Evolutionary conservation across 192 early-diverging fungal genomes (phyloP), one percentile per base, ranked within the genome.

Genomic region (Paraglomus brasilianum): DNA sequence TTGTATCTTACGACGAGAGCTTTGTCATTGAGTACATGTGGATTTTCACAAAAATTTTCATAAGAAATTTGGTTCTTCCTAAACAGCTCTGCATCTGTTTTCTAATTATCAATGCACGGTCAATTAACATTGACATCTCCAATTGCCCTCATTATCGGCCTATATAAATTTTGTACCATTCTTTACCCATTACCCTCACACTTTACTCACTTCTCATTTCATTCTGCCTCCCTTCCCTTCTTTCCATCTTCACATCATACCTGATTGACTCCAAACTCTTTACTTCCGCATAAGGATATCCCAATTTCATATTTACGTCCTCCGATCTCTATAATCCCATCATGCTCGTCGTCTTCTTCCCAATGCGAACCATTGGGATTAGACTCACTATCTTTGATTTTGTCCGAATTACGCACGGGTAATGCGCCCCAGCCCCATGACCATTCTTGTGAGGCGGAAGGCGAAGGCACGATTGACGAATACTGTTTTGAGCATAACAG

Each of bases 401-500:
- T 73, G 15, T 85, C 75, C 8, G 50, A 51, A 57, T 70, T 75
- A 64, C 86, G 85, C 5, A 81, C 81, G 5, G 88, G 90, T 21
- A 91, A 59, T 5, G 83, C 79, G 14, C 91, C 89, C 91, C 91
- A 92, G 15, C 80, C 78, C 91, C 91, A 92, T 11, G 79, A 80
- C 88, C 88, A 92, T 30, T 80, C 86, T 38, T 74, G 73, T 15
- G 74, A 62, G 22, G 69, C 70, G 15, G 55, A 58, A 10, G 53
- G 17, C 0, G 71, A 41, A n/a, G 66, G 71, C 24, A 55, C 58
- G 8, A 8, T 10, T 4, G 74, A 68, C 49, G 71, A 65, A 51
- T 72, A 75, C 74, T 75, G 56, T 65, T 13, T 21, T 65, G 41
- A 4, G 50, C 5, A 60, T 17, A 1, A 17, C 0, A 2, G 21